Percentiles rank a stretch among this genome's conserved stretches.
phyloP scores from a whole-genome alignment of 371 early-diverging fungal genomes.

The Thermomucor indicae-seudaticae region DNA sequence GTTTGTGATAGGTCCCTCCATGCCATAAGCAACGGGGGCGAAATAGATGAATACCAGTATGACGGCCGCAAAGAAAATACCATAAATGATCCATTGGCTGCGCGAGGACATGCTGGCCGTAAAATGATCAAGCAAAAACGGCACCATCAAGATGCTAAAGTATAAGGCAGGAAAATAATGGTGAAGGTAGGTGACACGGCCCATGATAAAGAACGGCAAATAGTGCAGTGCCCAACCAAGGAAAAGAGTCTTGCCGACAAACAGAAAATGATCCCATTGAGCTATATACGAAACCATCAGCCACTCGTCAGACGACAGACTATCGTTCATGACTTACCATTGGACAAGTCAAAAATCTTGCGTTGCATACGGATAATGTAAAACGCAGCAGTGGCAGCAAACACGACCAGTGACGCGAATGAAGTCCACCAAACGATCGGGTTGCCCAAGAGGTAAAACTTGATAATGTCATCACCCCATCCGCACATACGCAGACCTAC shows the following conservation, averaged over 20 bases:
- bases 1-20: constrained; percentile 67
- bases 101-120: constrained; percentile 16
- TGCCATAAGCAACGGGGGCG: constrained; percentile 85
- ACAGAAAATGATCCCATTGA: constrained; percentile 75
- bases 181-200: constrained; percentile 96
- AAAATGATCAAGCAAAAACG: constrained; percentile 74
- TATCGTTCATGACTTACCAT: constrained; percentile 28
- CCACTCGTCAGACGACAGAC: no score
- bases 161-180: constrained; percentile 99
- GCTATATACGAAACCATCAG: constrained; percentile 27
- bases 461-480: constrained; percentile 89
- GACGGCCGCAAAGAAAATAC: constrained; percentile 43
- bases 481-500: constrained; percentile 97
- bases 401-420: constrained; percentile 60
- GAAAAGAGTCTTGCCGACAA: constrained; percentile 66
- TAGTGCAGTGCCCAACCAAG: constrained; percentile 97
- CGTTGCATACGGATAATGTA: constrained; percentile 73
- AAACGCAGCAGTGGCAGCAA: constrained; percentile 34
- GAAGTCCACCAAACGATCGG: constrained; percentile 96
- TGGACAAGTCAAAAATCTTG: constrained; percentile 58
- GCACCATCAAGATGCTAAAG: constrained; percentile 81
- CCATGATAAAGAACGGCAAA: constrained; percentile 97
- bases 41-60: constrained; percentile 67
- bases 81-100: constrained; percentile 37
- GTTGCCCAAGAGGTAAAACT: constrained; percentile 96